phyloP scores from a whole-genome alignment of 768 basidiomycete genomes.

The Cytidiella melzeri region DNA sequence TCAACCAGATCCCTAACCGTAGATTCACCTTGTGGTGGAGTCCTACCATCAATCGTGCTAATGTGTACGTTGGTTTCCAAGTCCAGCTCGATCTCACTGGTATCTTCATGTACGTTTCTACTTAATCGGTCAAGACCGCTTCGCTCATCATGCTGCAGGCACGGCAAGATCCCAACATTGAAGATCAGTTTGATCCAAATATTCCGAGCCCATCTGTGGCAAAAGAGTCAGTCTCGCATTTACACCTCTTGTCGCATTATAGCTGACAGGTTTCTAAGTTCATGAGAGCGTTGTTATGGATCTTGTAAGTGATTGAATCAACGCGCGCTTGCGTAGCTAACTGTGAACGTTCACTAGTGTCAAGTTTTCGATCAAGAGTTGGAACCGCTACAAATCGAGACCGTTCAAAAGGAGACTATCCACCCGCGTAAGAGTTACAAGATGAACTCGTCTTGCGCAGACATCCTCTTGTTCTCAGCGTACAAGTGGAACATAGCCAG shows the following conservation, averaged over 20 bases:
- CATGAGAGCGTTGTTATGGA: conserved; percentile 94
- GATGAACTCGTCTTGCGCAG: conserved; percentile 99
- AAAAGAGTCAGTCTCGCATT: conserved; percentile 72
- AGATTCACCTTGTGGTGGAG: conserved; percentile 99
- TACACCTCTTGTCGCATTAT: too few species aligned
- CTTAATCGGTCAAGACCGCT: not conserved
- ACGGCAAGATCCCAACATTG: conserved; percentile 95
- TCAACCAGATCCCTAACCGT: conserved; percentile 97
- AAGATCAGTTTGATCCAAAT: conserved; percentile 99
- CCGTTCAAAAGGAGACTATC: conserved; percentile 99
- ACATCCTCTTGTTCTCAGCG: conserved; percentile 94
- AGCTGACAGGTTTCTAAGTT: conserved; percentile 38
- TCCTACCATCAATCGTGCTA: conserved; percentile 98
- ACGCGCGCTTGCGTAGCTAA: not conserved
- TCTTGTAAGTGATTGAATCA: conserved; percentile 40
- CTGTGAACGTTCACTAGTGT: conserved; percentile 42
- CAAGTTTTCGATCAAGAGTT: conserved; percentile 99
- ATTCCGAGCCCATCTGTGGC: conserved; percentile 99
- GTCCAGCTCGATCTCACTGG: conserved; percentile 97
- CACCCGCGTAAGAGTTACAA: conserved; percentile 99
- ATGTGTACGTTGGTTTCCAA: conserved; percentile 99
- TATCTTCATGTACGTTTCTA: conserved; percentile 70
- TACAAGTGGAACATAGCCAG: conserved; percentile 99
- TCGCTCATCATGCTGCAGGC: conserved; percentile 42
- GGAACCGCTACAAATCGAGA: conserved; percentile 97